These are phyloP conservation scores for Tuctoria greenei DNA, from an alignment of 176 grass and related monocot species.

Conservation along the genomic window DNA sequence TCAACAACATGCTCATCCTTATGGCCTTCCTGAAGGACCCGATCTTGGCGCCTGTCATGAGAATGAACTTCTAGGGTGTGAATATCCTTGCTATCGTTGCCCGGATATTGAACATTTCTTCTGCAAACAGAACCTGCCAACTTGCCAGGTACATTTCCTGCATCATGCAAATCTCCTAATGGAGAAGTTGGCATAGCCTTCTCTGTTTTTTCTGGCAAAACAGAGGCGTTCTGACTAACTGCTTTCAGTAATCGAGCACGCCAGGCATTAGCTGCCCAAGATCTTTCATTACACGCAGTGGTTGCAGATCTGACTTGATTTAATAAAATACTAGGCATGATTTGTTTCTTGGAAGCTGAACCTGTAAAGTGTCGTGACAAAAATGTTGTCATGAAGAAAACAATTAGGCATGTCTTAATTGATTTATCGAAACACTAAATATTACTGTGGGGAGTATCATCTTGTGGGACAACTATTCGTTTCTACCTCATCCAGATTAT, in stretches of 20 bases:
- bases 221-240: conserved; percentile 34
- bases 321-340: conserved; percentile 36
- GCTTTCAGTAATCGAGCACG: conserved; percentile 47
- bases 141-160: conserved; percentile 22
- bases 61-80: neutral
- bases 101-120: conserved; percentile 13
- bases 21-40: conserved; percentile 21
- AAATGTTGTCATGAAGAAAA: conserved; percentile 15
- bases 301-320: conserved; percentile 36
- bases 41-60: conserved; percentile 26
- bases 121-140: conserved; percentile 22
- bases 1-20: conserved; percentile 31
- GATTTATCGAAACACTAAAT: conserved; percentile 23
- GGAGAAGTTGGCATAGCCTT: conserved; percentile 21
- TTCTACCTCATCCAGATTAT: conserved; percentile 43
- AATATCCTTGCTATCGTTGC: conserved; percentile 10
- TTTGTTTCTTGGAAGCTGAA: conserved; percentile 31
- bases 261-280: conserved; percentile 45
- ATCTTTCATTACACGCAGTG: conserved; percentile 36
- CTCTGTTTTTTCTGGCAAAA: conserved; percentile 32
- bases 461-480: conserved; percentile 25
- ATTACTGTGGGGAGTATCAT: conserved; percentile 41
- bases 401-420: neutral
- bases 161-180: conserved; percentile 22
- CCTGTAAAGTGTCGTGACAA: conserved; percentile 33